phyloP scores from a whole-genome alignment of 1,284 basidiomycete genomes.

The Apiotrichum laibachii region DNA sequence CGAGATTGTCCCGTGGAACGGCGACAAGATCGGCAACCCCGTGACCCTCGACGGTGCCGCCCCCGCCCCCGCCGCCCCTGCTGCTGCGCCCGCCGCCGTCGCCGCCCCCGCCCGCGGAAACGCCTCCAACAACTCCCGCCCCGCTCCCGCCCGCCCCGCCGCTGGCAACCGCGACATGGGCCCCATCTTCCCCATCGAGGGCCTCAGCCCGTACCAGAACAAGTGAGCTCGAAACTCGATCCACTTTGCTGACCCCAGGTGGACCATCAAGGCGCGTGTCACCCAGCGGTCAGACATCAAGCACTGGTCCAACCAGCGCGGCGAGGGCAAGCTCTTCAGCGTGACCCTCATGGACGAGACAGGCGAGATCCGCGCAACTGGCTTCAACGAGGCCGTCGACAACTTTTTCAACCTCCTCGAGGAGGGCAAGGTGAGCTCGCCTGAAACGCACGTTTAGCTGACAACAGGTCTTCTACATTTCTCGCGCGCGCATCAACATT shows the following conservation, averaged over 20 bases:
- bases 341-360: conserved; percentile 93
- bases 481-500: conserved; percentile 85
- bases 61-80: conserved; percentile 32
- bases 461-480: conserved; percentile 69
- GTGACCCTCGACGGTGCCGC: conserved; percentile 50
- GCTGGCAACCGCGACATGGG: conserved; percentile 37
- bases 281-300: conserved; percentile 86
- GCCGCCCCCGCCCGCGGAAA: conserved; percentile 19
- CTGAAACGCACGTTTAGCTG: background rate
- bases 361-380: conserved; percentile 88
- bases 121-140: conserved; percentile 28
- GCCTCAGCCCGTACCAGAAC: conserved; percentile 94
- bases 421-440: conserved; percentile 78
- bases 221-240: conserved; percentile 55
- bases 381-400: conserved; percentile 85
- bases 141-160: conserved; percentile 22
- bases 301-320: conserved; percentile 82
- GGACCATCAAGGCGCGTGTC: conserved; percentile 96
- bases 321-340: conserved; percentile 94
- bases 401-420: conserved; percentile 77
- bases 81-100: conserved; percentile 12
- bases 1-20: conserved; percentile 57
- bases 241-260: conserved; percentile 48
- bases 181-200: conserved; percentile 83
- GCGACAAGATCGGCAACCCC: conserved; percentile 75